These are phyloP conservation scores for Populus tomentosa DNA, from an alignment of 441 rosid species.

Conservation along the genomic window DNA sequence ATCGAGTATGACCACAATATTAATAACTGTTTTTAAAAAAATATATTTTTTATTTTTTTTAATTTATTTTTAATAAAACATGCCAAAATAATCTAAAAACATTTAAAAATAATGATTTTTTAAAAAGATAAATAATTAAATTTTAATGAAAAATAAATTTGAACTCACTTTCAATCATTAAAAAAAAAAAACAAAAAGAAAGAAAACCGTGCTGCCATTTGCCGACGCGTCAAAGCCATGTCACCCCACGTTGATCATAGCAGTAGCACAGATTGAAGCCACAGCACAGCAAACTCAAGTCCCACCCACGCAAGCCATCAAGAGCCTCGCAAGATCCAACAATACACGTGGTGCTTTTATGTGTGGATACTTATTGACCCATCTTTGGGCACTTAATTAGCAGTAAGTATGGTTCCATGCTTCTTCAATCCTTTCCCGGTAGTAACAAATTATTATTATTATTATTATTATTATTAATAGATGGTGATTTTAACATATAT, in stretches of 20 bases:
- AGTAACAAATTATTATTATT: too few relatives aligned
- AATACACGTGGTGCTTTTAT: constrained; percentile 7
- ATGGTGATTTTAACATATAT: too few relatives aligned
- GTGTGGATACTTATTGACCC: not conserved
- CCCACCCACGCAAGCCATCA: constrained; percentile 1
- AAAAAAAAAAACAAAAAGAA: too few relatives aligned
- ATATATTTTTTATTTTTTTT: too few relatives aligned
- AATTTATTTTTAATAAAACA: too few relatives aligned
- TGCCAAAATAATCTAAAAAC: too few relatives aligned
- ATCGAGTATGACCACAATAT: not conserved
- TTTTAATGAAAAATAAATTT: too few relatives aligned
- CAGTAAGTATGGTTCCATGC: not conserved
- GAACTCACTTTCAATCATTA: not conserved
- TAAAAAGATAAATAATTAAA: too few relatives aligned
- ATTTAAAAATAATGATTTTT: too few relatives aligned
- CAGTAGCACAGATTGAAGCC: not conserved
- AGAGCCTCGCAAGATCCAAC: not conserved
- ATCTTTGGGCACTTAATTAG: not conserved
- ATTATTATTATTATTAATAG: too few relatives aligned
- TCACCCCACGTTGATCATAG: not conserved
- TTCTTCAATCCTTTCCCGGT: not conserved
- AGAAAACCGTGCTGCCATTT: not conserved
- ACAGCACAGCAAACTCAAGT: not conserved
- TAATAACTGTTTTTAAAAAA: not conserved
- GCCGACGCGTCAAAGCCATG: not conserved